Evolutionary conservation across 2,329 filamentous ascomycete genomes (phyloP).

Genomic region (Rhytidhysteron rufulum): DNA sequence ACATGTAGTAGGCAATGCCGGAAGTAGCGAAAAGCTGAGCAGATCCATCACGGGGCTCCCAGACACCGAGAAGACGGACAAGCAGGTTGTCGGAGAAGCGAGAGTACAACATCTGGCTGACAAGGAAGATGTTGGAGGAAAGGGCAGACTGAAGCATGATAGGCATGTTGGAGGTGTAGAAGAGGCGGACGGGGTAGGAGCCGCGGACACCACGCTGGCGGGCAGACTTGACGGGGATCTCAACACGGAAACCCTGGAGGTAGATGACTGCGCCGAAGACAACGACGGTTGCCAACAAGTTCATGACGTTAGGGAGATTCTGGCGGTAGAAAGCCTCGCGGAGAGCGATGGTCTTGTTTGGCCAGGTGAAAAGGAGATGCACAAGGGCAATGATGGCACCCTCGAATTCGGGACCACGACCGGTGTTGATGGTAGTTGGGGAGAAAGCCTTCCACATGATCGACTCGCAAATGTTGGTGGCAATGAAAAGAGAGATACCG

Average conservation of each 20-base stretch:
- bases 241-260: slow-evolving; percentile 97
- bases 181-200: slow-evolving; percentile 96
- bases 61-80: slow-evolving; percentile 94
- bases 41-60: slow-evolving; percentile 95
- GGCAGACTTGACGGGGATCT: slow-evolving; percentile 99
- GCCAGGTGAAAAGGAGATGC: slow-evolving; percentile 97
- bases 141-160: slow-evolving; percentile 99
- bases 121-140: slow-evolving; percentile 97
- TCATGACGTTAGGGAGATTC: slow-evolving; percentile 99
- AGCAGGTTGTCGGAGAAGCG: slow-evolving; percentile 99
- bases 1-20: slow-evolving; percentile 98
- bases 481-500: slow-evolving; percentile 98
- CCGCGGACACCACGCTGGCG: slow-evolving; percentile 98
- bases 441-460: slow-evolving; percentile 99
- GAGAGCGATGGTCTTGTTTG: slow-evolving; percentile 97
- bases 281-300: slow-evolving; percentile 84
- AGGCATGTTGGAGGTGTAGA: slow-evolving; percentile 99
- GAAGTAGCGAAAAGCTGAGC: slow-evolving; percentile 91
- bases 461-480: slow-evolving; percentile 99
- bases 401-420: slow-evolving; percentile 97
- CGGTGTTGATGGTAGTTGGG: slow-evolving; percentile 98
- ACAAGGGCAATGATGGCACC: slow-evolving; percentile 96
- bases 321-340: slow-evolving; percentile 99
- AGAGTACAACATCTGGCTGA: slow-evolving; percentile 99
- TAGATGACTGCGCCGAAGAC: slow-evolving; percentile 99